These are phyloP conservation scores for Edaphochlamys debaryana DNA, from an alignment of 139 green algal genomes.

Conservation along the genomic window DNA sequence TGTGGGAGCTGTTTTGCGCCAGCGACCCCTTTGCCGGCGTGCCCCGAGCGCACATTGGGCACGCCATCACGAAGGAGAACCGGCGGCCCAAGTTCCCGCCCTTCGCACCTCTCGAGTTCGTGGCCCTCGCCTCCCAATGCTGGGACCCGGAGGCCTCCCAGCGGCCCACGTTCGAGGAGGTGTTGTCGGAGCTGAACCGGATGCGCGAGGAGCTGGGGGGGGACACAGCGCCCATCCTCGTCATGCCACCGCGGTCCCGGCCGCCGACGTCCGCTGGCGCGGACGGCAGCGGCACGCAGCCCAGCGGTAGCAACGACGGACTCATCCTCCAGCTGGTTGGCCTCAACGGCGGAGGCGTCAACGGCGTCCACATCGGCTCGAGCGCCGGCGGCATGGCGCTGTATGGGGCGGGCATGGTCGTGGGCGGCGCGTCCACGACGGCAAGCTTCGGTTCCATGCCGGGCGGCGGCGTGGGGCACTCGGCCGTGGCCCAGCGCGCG, in stretches of 20 bases:
- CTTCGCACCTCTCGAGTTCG: not conserved
- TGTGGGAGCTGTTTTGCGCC: constrained; percentile 66
- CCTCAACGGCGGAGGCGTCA: no score
- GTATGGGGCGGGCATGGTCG: not conserved
- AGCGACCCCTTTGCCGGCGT: no score
- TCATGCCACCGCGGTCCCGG: not conserved
- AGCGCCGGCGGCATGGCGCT: not conserved
- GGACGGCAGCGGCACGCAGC: not conserved
- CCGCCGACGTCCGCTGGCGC: no score
- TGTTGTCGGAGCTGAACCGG: constrained; percentile 33
- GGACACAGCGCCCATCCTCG: constrained; percentile 10
- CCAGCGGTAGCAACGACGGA: no score
- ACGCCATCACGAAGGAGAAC: no score
- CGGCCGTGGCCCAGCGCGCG: not conserved
- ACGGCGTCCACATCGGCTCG: no score
- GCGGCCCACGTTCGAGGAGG: constrained; percentile 45
- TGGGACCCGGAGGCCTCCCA: constrained; percentile 42
- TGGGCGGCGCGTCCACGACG: no score
- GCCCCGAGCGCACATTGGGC: no score
- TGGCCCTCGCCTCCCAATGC: constrained; percentile 32
- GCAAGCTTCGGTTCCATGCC: not conserved
- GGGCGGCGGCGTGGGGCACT: not conserved
- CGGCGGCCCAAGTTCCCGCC: constrained; percentile 42
- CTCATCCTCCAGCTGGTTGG: no score
- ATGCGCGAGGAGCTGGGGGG: constrained; percentile 29